phyloP scores from a whole-genome alignment of 805 yeast genomes.

The Soucietia sequanensis region DNA sequence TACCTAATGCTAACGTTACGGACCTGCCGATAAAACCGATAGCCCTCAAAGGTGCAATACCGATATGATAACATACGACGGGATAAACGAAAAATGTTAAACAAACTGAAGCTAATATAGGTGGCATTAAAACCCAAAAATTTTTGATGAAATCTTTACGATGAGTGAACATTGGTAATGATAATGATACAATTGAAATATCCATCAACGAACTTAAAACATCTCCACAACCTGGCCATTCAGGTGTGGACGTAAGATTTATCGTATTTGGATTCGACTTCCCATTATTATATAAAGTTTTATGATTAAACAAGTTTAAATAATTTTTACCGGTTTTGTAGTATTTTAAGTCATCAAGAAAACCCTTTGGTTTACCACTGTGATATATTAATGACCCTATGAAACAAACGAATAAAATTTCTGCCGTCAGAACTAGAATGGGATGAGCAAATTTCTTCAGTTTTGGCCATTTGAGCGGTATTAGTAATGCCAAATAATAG shows the following conservation, averaged over 20 bases:
- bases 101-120: conserved; percentile 54
- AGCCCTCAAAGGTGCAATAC: conserved; percentile 58
- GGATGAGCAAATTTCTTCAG: conserved; percentile 64
- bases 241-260: conserved; percentile 31
- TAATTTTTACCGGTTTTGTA: conserved; percentile 74
- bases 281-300: conserved; percentile 28
- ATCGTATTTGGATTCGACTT: conserved; percentile 10
- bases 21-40: conserved; percentile 79
- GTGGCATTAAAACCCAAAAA: conserved; percentile 57
- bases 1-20: conserved; percentile 76
- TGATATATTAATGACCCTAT: conserved; percentile 55
- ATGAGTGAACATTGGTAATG: conserved; percentile 77
- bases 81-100: conserved; percentile 68
- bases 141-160: conserved; percentile 60
- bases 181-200: conserved; percentile 69
- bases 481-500: conserved; percentile 49
- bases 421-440: conserved; percentile 61
- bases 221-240: conserved; percentile 83
- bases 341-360: conserved; percentile 47
- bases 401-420: conserved; percentile 62
- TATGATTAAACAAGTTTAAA: conserved; percentile 51
- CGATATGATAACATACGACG: conserved; percentile 60
- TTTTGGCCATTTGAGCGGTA: conserved; percentile 44
- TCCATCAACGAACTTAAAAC: conserved; percentile 70
- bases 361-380: conserved; percentile 42